Evolutionary conservation across 192 early-diverging fungal species (phyloP).

Genomic region (Backusella circina): DNA sequence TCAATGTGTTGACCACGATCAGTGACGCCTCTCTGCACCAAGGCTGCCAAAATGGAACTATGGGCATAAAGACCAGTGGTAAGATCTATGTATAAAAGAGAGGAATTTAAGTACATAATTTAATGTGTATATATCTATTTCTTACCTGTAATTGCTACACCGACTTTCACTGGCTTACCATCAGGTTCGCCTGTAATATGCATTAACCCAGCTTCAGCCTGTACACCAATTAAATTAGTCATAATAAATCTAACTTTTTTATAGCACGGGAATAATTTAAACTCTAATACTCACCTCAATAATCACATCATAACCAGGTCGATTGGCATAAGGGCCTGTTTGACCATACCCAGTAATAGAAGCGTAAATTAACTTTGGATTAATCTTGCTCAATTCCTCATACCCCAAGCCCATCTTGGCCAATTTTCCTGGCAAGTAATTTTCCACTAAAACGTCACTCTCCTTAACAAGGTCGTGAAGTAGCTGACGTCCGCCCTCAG

Average conservation of each 20-base stretch:
- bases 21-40: conserved; percentile 63
- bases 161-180: conserved; percentile 88
- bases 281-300: conserved; percentile 45
- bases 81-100: not conserved
- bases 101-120: not conserved
- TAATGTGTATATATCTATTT: not conserved
- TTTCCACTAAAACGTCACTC: conserved; percentile 87
- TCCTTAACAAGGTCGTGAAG: conserved; percentile 62
- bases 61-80: conserved; percentile 76
- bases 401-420: conserved; percentile 73
- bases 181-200: conserved; percentile 89
- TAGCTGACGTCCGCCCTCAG: conserved; percentile 54
- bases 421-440: conserved; percentile 89
- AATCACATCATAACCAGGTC: conserved; percentile 90
- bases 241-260: not conserved
- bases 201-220: conserved; percentile 91
- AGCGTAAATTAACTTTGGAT: conserved; percentile 83
- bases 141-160: conserved; percentile 92
- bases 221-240: not conserved
- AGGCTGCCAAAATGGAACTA: conserved; percentile 86
- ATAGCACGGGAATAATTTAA: not conserved
- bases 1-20: conserved; percentile 84
- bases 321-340: conserved; percentile 74
- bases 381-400: conserved; percentile 58
- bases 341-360: conserved; percentile 89